Conservation (phyloP, 257 asterid genomes). For the Solanum bulbocastanum region DNA sequence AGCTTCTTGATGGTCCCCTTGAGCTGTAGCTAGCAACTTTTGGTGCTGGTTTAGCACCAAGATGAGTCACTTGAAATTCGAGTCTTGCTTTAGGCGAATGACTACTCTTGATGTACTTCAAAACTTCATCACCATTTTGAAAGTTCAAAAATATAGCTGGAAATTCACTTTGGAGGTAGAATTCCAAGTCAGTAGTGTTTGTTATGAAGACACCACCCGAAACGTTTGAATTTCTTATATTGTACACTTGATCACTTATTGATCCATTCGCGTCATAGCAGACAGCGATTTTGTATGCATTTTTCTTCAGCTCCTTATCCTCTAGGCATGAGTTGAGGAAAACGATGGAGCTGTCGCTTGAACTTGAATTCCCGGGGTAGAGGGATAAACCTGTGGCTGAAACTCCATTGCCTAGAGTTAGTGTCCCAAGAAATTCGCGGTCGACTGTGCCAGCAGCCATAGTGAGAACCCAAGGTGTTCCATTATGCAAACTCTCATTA, state of each 20-base stretch:
- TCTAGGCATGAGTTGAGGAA: conserved; percentile 15
- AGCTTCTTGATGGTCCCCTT: conserved; percentile 61
- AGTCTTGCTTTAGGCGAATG: conserved; percentile 31
- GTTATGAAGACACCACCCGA: conserved; percentile 47
- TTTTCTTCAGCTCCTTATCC: conserved; percentile 6
- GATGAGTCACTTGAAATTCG: conserved; percentile 27
- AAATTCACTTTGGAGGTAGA: conserved; percentile 17
- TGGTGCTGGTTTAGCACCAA: conserved; percentile 51
- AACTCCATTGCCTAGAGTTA: conserved; percentile 37
- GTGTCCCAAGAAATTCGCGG: conserved; percentile 32
- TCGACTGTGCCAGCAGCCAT: conserved; percentile 69
- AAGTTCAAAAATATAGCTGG: conserved; percentile 36
- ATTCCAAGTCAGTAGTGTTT: conserved; percentile 25
- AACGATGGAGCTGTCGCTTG: conserved; percentile 16
- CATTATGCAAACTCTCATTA: conserved; percentile 32
- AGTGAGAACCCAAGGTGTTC: conserved; percentile 66
- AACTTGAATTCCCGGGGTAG: conserved; percentile 36
- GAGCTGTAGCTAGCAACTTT: conserved; percentile 58
- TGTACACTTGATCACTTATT: conserved; percentile 31
- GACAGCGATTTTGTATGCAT: conserved; percentile 20
- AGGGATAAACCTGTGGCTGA: conserved; percentile 39
- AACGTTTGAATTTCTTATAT: conserved; percentile 12
- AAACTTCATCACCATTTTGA: conserved; percentile 29
- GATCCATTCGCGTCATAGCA: conserved; percentile 37
- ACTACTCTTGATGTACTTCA: conserved; percentile 29